Conservation (phyloP, 2,329 filamentous ascomycete species). For the Arthroderma sp. region DNA sequence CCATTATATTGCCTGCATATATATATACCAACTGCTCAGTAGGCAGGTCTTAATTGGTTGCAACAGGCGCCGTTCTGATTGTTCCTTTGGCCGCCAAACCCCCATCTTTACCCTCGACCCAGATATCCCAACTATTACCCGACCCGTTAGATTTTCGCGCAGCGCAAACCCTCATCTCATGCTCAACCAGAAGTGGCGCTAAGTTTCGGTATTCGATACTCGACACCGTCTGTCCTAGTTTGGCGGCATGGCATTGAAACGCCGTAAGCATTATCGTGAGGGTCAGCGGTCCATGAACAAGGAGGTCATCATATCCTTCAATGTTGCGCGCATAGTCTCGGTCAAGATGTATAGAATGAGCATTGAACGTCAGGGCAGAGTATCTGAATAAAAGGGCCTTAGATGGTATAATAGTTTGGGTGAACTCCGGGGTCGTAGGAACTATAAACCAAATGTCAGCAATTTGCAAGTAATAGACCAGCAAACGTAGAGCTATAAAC, state of each 20-base stretch:
- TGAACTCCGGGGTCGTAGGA: conserved; percentile 42
- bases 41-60: neutral
- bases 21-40: neutral
- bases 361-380: conserved; percentile 83
- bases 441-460: conserved; percentile 25
- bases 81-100: conserved; percentile 53
- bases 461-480: neutral
- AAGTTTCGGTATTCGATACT: conserved; percentile 68
- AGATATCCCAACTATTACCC: conserved; percentile 46
- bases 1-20: neutral
- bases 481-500: conserved; percentile 13
- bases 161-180: conserved; percentile 59
- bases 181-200: conserved; percentile 64
- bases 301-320: conserved; percentile 61
- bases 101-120: conserved; percentile 52
- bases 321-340: conserved; percentile 52
- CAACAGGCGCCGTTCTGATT: conserved; percentile 17
- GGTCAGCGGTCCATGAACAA: conserved; percentile 79
- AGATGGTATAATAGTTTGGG: conserved; percentile 52
- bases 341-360: conserved; percentile 82
- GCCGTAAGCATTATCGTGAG: conserved; percentile 64
- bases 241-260: conserved; percentile 44
- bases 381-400: conserved; percentile 72
- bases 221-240: conserved; percentile 32
- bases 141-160: conserved; percentile 37